These are phyloP conservation scores for Straminergon stramineum DNA, from an alignment of 225 moss, liverwort and hornwort genomes.

Conservation along the genomic window DNA sequence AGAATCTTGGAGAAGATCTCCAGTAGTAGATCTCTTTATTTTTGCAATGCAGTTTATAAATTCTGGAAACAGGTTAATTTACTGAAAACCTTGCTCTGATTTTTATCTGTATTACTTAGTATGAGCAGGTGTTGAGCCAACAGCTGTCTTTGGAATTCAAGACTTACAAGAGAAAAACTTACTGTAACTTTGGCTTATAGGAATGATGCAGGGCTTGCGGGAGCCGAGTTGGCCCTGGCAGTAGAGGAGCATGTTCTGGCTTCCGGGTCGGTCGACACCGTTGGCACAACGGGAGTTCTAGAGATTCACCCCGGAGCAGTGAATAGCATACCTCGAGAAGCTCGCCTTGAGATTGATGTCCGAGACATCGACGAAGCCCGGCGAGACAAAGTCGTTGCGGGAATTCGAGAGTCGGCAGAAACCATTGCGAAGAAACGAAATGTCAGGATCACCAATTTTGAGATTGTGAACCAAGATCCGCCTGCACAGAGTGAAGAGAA, in stretches of 20 bases:
- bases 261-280: conserved; percentile 82
- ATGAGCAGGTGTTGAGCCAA: neutral
- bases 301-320: conserved; percentile 88
- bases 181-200: conserved; percentile 1
- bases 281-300: conserved; percentile 87
- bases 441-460: conserved; percentile 55
- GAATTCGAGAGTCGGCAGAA: conserved; percentile 44
- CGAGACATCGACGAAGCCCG: conserved; percentile 76
- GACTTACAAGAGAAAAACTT: neutral
- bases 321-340: conserved; percentile 86
- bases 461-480: conserved; percentile 89
- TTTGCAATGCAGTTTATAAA: neutral
- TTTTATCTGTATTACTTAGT: neutral
- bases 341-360: conserved; percentile 78
- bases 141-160: neutral
- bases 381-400: conserved; percentile 64
- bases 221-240: conserved; percentile 69
- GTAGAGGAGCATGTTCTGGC: conserved; percentile 85
- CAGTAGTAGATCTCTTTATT: neutral
- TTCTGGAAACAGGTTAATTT: neutral
- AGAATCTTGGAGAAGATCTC: neutral
- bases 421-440: conserved; percentile 51
- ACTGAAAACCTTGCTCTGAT: neutral
- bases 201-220: conserved; percentile 92
- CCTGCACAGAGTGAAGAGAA: conserved; percentile 61